These are phyloP conservation scores for Coemansia sp. DNA, from an alignment of 192 early-diverging fungal species.

Conservation along the genomic window DNA sequence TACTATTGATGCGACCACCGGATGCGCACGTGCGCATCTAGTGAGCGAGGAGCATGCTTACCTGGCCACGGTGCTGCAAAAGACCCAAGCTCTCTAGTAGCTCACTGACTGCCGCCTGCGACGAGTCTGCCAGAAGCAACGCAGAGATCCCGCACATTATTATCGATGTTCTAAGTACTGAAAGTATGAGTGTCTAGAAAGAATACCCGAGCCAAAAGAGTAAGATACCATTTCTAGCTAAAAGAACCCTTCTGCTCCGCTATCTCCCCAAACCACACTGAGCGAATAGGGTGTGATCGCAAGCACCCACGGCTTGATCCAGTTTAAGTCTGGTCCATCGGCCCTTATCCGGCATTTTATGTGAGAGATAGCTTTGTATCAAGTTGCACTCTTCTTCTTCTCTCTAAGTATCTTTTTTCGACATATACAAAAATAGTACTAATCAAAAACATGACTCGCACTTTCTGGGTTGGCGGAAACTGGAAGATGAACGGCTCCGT, in stretches of 20 bases:
- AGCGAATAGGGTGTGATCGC: conserved; percentile 1
- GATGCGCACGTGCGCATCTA: not conserved
- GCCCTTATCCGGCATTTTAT: not conserved
- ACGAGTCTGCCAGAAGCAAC: conserved; percentile 78
- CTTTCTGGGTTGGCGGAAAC: conserved; percentile 87
- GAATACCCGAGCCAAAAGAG: not conserved
- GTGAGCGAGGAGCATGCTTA: conserved; percentile 34
- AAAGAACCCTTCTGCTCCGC: not conserved
- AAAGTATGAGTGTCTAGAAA: not conserved
- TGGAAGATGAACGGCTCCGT: conserved; percentile 98
- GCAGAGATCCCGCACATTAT: conserved; percentile 91
- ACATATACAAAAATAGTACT: not conserved
- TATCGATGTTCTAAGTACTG: not conserved
- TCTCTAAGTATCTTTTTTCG: not conserved
- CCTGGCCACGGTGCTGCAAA: conserved; percentile 98
- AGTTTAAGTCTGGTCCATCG: not conserved
- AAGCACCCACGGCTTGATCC: not conserved
- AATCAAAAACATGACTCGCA: conserved; percentile 58
- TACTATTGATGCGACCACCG: not conserved
- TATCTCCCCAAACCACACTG: not conserved
- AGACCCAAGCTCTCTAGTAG: conserved; percentile 93
- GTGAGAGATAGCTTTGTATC: not conserved
- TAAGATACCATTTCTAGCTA: not conserved
- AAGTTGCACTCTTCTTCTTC: not conserved
- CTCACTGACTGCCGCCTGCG: conserved; percentile 76